phyloP scores from a whole-genome alignment of 345 rosid species.

The Populus ilicifolia region DNA sequence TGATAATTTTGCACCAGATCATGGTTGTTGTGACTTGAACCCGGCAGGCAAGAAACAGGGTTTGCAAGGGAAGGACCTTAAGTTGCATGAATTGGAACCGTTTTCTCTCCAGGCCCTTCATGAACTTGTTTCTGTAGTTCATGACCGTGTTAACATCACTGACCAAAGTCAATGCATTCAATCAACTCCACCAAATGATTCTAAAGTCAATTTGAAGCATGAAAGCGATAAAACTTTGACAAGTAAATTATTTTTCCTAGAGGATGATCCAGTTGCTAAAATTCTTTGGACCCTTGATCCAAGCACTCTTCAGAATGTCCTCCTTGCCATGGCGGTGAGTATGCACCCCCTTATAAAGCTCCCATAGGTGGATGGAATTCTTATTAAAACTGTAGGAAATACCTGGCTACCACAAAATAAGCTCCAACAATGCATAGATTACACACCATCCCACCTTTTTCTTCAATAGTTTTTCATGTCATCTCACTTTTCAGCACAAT shows the following conservation, averaged over 20 bases:
- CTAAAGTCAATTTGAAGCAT: conserved; percentile 25
- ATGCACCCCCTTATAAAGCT: conserved; percentile 7
- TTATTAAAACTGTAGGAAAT: not conserved
- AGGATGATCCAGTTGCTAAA: conserved; percentile 74
- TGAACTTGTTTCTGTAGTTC: conserved; percentile 72
- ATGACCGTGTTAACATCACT: conserved; percentile 48
- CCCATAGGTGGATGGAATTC: conserved; percentile 9
- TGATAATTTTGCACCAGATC: conserved; percentile 30
- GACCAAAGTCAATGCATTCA: conserved; percentile 31
- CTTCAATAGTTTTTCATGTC: conserved; percentile 11
- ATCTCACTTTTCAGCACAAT: conserved; percentile 49
- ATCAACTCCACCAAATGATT: conserved; percentile 33
- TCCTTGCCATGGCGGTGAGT: conserved; percentile 74
- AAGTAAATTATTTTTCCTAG: conserved; percentile 33
- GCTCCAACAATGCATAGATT: not conserved
- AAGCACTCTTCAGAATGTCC: conserved; percentile 45
- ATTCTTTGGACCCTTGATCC: conserved; percentile 59
- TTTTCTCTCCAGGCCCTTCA: conserved; percentile 52
- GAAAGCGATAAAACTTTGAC: conserved; percentile 16
- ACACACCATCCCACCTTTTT: not conserved
- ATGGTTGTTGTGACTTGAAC: conserved; percentile 22
- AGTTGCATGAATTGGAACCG: conserved; percentile 48
- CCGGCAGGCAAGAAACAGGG: conserved; percentile 26
- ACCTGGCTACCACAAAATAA: not conserved
- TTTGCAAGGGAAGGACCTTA: conserved; percentile 27